These are phyloP conservation scores for Ceratobasidium sp. DNA, from an alignment of 1,284 basidiomycete genomes.

Conservation along the genomic window DNA sequence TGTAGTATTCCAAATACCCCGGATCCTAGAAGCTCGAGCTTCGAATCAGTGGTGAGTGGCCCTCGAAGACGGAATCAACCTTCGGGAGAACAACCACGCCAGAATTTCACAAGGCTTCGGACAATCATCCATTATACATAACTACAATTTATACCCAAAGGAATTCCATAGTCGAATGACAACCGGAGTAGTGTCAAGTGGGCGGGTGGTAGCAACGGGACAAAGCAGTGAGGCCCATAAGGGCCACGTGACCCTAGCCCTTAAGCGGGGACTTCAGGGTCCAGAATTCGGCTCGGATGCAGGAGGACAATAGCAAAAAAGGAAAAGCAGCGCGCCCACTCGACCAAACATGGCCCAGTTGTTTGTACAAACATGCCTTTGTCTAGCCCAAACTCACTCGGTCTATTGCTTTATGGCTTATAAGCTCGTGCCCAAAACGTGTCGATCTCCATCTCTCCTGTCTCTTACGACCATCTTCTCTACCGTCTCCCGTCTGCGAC, in stretches of 20 bases:
- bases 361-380: slow-evolving; percentile 13
- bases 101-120: not conserved
- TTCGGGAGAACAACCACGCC: too few species aligned
- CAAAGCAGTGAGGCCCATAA: not conserved
- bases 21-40: too few species aligned
- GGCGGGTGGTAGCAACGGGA: not conserved
- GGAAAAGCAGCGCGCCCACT: not conserved
- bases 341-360: not conserved
- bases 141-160: not conserved
- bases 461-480: not conserved
- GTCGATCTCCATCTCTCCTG: slow-evolving; percentile 2
- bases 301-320: slow-evolving; percentile 1
- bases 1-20: too few species aligned
- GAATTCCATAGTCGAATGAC: not conserved
- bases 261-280: not conserved
- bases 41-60: too few species aligned
- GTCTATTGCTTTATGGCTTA: slow-evolving; percentile 4
- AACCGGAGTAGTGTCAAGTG: not conserved
- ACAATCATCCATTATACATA: not conserved
- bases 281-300: not conserved
- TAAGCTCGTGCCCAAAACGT: not conserved
- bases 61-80: too few species aligned
- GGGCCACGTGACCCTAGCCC: not conserved
- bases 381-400: not conserved
- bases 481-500: slow-evolving; percentile 30